phyloP scores from a whole-genome alignment of 1,284 basidiomycete species.

The Naganishia sp. region DNA sequence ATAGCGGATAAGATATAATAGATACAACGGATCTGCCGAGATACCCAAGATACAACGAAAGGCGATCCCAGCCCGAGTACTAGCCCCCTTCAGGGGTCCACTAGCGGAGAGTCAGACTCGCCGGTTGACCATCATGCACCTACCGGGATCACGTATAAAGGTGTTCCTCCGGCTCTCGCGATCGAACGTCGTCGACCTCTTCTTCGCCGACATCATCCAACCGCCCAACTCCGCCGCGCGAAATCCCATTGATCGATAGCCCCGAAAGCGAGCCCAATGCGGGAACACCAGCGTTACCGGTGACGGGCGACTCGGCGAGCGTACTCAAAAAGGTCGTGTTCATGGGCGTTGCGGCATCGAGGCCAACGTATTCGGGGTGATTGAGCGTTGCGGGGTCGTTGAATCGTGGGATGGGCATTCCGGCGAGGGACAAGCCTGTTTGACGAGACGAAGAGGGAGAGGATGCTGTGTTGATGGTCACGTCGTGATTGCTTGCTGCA shows the following conservation, averaged over 20 bases:
- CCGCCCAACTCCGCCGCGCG: neutral
- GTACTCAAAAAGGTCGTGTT: conserved; percentile 58
- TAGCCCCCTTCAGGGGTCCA: too few species aligned
- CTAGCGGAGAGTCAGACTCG: neutral
- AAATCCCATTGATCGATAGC: neutral
- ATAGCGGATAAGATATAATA: neutral
- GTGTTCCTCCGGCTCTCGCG: conserved; percentile 17
- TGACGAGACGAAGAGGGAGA: neutral
- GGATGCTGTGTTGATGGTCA: neutral
- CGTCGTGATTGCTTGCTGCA: neutral
- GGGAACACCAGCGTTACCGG: neutral
- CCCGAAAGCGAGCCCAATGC: too few species aligned
- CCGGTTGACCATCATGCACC: neutral
- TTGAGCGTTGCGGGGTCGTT: conserved; percentile 7
- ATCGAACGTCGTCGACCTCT: conserved; percentile 11
- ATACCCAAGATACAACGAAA: too few species aligned
- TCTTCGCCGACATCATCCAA: conserved; percentile 25
- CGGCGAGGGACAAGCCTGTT: conserved; percentile 27
- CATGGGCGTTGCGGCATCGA: conserved; percentile 53
- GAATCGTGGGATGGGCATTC: conserved; percentile 25
- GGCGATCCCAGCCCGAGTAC: too few species aligned
- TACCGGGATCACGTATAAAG: conserved; percentile 9
- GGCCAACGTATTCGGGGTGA: conserved; percentile 25
- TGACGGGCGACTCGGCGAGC: conserved; percentile 48
- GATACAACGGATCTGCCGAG: neutral